These are phyloP conservation scores for Boletus hoseneyae DNA, from an alignment of 1,284 basidiomycete species.

Conservation along the genomic window DNA sequence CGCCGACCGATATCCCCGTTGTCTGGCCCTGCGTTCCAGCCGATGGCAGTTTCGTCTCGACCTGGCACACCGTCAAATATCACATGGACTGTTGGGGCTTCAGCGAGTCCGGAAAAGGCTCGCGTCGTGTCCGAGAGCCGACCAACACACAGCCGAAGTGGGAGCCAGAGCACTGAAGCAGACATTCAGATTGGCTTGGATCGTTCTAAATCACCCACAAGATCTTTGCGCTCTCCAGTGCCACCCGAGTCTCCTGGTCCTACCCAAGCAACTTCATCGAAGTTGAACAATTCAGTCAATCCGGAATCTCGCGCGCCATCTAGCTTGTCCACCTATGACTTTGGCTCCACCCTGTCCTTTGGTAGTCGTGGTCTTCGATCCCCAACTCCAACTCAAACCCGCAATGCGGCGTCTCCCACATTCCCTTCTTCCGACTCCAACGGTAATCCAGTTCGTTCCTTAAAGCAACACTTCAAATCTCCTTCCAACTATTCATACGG, in stretches of 20 bases:
- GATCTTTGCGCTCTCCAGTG: constrained; percentile 53
- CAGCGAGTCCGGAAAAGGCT: constrained; percentile 31
- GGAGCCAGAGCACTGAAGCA: constrained; percentile 54
- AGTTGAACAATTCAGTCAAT: constrained; percentile 26
- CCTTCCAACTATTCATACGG: constrained; percentile 51
- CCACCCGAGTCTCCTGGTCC: constrained; percentile 53
- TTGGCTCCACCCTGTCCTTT: constrained; percentile 45
- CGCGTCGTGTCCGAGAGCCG: constrained; percentile 33
- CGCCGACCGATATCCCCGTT: constrained; percentile 67
- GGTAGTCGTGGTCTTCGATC: constrained; percentile 49
- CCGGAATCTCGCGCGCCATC: constrained; percentile 45
- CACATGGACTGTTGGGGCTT: constrained; percentile 49
- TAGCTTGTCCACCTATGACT: constrained; percentile 50
- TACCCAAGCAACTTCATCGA: constrained; percentile 19
- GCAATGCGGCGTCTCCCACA: constrained; percentile 52
- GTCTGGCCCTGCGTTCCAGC: constrained; percentile 55
- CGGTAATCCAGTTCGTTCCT: constrained; percentile 43
- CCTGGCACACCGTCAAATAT: constrained; percentile 73
- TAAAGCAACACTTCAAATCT: constrained; percentile 48
- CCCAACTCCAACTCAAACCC: constrained; percentile 60
- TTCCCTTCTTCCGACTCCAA: constrained; percentile 36
- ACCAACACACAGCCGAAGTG: constrained; percentile 52
- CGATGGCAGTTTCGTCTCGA: constrained; percentile 56
- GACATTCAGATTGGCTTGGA: constrained; percentile 39
- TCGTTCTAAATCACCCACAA: constrained; percentile 40